Conservation (phyloP, 75 land plant species). For the Azolla pinnata region DNA sequence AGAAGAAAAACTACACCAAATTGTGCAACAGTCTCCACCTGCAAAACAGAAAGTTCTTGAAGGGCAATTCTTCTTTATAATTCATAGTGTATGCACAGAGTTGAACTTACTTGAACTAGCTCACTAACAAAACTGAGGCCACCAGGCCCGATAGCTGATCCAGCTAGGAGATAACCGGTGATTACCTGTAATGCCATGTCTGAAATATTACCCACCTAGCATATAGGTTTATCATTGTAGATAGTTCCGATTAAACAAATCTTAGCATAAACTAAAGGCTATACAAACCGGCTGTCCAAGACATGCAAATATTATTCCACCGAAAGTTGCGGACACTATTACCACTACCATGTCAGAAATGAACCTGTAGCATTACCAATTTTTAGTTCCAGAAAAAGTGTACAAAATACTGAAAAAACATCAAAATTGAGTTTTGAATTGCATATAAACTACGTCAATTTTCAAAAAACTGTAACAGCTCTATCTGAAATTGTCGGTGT, state of each 20-base stretch:
- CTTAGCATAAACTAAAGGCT: no score
- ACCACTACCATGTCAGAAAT: conserved; percentile 91
- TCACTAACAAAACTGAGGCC: conserved; percentile 84
- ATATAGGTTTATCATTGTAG: no score
- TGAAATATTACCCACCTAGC: no score
- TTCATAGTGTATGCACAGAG: not conserved
- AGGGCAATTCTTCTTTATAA: not conserved
- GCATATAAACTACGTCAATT: not conserved
- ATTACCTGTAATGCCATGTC: conserved; percentile 82
- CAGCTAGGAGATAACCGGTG: conserved; percentile 93
- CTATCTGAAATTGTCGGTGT: not conserved
- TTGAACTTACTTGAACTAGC: conserved; percentile 70
- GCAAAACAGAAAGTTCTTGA: conserved; percentile 1
- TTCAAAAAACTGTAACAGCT: not conserved
- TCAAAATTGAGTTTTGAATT: not conserved
- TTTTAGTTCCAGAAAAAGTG: no score
- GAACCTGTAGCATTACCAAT: conserved; percentile 36
- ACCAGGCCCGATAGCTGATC: conserved; percentile 91
- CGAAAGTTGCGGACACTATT: conserved; percentile 89
- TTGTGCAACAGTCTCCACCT: conserved; percentile 97
- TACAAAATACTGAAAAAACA: not conserved
- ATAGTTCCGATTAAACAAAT: no score
- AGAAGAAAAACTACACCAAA: conserved; percentile 99
- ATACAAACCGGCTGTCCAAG: conserved; percentile 88
- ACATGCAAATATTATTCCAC: conserved; percentile 86